phyloP scores from a whole-genome alignment of 345 rosid species.

The Carallia brachiata region DNA sequence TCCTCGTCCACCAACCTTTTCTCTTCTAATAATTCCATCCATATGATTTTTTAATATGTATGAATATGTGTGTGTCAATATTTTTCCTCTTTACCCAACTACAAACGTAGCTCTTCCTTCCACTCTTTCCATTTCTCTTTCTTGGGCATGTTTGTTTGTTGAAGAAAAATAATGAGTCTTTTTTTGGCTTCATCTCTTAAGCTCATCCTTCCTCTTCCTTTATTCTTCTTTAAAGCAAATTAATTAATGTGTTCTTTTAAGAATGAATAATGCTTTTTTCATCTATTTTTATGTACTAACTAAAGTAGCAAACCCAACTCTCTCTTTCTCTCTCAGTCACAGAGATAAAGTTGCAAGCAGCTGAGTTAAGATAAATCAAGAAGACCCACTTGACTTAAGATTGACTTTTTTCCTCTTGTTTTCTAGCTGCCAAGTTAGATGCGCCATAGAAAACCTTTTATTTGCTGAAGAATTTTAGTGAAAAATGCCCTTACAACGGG shows the following conservation, averaged over 20 bases:
- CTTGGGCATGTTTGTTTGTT: slow-evolving; percentile 56
- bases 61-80: not conserved
- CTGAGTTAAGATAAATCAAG: slow-evolving; percentile 4
- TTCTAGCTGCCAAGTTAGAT: slow-evolving; percentile 3
- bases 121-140: slow-evolving; percentile 22
- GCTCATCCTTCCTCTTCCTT: slow-evolving; percentile 6
- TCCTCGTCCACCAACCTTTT: too few relatives aligned
- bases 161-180: slow-evolving; percentile 27
- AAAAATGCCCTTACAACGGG: slow-evolving; percentile 52
- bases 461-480: not conserved
- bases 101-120: slow-evolving; percentile 24
- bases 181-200: slow-evolving; percentile 19
- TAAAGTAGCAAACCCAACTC: not conserved
- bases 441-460: not conserved
- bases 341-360: not conserved
- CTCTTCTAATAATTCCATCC: slow-evolving; percentile 18
- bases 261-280: slow-evolving; percentile 17
- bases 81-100: slow-evolving; percentile 15
- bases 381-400: slow-evolving; percentile 30
- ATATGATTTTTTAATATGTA: not conserved
- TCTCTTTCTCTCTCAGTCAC: slow-evolving; percentile 4
- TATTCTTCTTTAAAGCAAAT: slow-evolving; percentile 19
- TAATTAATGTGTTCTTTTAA: slow-evolving; percentile 7
- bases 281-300: slow-evolving; percentile 5
- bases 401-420: slow-evolving; percentile 1